phyloP scores from a whole-genome alignment of 1,284 basidiomycete species.

The Cerrena zonata region DNA sequence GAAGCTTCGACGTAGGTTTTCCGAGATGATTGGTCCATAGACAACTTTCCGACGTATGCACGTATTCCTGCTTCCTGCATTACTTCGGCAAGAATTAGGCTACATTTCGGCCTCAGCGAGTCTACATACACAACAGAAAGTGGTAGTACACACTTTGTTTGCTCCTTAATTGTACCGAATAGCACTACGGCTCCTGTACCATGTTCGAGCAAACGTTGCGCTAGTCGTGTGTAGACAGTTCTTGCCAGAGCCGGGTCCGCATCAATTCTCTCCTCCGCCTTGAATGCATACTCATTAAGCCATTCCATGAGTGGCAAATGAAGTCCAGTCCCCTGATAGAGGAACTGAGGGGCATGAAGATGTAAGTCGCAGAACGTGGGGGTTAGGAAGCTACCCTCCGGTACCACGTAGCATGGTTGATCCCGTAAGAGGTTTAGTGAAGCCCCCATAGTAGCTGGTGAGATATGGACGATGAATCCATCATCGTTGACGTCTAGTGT shows the following conservation, averaged over 20 bases:
- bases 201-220: slow-evolving; percentile 54
- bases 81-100: slow-evolving; percentile 66
- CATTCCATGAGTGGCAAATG: slow-evolving; percentile 81
- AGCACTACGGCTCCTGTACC: slow-evolving; percentile 73
- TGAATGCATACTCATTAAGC: slow-evolving; percentile 73
- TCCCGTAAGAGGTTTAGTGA: slow-evolving; percentile 29
- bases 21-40: slow-evolving; percentile 76
- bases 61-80: slow-evolving; percentile 71
- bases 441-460: slow-evolving; percentile 29
- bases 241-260: slow-evolving; percentile 51
- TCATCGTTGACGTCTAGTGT: slow-evolving; percentile 42
- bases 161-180: slow-evolving; percentile 75
- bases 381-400: slow-evolving; percentile 58
- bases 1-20: slow-evolving; percentile 66
- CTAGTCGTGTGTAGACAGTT: slow-evolving; percentile 62
- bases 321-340: slow-evolving; percentile 79
- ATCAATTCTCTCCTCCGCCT: slow-evolving; percentile 73
- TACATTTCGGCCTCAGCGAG: slow-evolving; percentile 23
- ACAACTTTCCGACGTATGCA: slow-evolving; percentile 78
- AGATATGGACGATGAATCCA: slow-evolving; percentile 54
- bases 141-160: slow-evolving; percentile 60
- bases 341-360: slow-evolving; percentile 80
- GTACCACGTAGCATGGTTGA: slow-evolving; percentile 25
- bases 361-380: slow-evolving; percentile 79
- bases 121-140: not conserved